Conservation (phyloP, 2,329 filamentous ascomycete species). For the Stachybotrys chlorohalonatus region DNA sequence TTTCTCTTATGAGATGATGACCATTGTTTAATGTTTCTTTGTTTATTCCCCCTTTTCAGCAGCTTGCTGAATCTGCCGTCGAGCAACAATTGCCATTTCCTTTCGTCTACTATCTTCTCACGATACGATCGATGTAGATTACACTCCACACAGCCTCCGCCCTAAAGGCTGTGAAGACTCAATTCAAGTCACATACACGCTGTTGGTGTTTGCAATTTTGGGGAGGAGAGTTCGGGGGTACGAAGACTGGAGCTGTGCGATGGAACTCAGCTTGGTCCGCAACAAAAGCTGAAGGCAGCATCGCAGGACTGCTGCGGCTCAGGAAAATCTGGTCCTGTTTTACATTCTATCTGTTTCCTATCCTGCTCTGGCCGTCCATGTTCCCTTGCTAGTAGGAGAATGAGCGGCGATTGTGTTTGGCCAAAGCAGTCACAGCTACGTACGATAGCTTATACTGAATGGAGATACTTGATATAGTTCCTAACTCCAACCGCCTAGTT, state of each 20-base stretch:
- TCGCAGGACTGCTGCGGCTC: no score
- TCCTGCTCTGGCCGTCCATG: not conserved
- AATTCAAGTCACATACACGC: no score
- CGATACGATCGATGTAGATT: slow-evolving; percentile 19
- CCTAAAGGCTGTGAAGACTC: slow-evolving; percentile 12
- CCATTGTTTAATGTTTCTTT: slow-evolving; percentile 24
- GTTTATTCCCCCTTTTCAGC: slow-evolving; percentile 11
- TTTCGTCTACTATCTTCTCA: slow-evolving; percentile 6
- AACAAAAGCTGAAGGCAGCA: not conserved
- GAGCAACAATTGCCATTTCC: slow-evolving; percentile 6
- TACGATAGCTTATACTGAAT: not conserved
- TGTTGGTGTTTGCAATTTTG: not conserved
- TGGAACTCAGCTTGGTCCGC: not conserved
- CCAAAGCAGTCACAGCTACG: not conserved
- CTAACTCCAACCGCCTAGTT: no score
- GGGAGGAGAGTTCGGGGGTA: not conserved
- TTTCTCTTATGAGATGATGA: slow-evolving; percentile 24
- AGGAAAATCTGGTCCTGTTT: no score
- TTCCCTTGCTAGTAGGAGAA: not conserved
- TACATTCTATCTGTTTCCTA: no score
- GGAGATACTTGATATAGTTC: not conserved
- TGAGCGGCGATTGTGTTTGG: not conserved
- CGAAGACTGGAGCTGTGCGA: not conserved
- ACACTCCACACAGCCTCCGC: slow-evolving; percentile 15
- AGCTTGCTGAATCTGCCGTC: not conserved